phyloP scores from a whole-genome alignment of 768 basidiomycete genomes.

The Amanita exitialis region DNA sequence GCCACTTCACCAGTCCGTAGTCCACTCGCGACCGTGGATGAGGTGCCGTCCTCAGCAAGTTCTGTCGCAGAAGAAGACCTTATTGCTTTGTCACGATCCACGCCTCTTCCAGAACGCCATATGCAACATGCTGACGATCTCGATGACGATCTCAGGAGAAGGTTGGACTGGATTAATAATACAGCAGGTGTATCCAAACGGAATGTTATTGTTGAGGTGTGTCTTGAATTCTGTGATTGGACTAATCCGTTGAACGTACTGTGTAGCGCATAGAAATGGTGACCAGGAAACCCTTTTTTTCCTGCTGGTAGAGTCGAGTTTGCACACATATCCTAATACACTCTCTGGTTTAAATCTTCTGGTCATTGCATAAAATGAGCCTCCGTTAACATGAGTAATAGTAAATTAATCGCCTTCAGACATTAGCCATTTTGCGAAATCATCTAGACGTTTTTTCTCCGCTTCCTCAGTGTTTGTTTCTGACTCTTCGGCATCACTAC shows the following conservation, averaged over 20 bases:
- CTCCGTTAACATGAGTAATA: not conserved
- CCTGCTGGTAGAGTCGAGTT: constrained; percentile 47
- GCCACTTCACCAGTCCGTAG: constrained; percentile 42
- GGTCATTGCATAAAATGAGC: not conserved
- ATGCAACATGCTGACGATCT: constrained; percentile 25
- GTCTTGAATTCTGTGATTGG: not conserved
- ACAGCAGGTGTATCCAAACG: constrained; percentile 33
- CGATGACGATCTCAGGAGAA: constrained; percentile 21
- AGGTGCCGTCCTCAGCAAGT: constrained; percentile 40
- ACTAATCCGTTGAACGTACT: not conserved
- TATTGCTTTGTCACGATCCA: constrained; percentile 66
- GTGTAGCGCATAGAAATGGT: constrained; percentile 65
- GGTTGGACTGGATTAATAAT: constrained; percentile 36
- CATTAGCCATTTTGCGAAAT: constrained; percentile 83
- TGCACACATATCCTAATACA: not conserved
- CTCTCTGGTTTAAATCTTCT: not conserved
- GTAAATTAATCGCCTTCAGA: constrained; percentile 55
- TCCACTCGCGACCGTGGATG: constrained; percentile 47
- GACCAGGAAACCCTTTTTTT: constrained; percentile 56
- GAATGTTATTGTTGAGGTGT: constrained; percentile 65
- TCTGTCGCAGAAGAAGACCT: constrained; percentile 64
- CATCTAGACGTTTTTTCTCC: constrained; percentile 78
- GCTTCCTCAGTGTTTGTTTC: constrained; percentile 61
- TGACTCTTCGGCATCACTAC: constrained; percentile 61
- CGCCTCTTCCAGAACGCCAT: constrained; percentile 52